These are phyloP conservation scores for Xylariomycetidae sp. DNA, from an alignment of 2,329 filamentous ascomycete genomes.

Conservation along the genomic window DNA sequence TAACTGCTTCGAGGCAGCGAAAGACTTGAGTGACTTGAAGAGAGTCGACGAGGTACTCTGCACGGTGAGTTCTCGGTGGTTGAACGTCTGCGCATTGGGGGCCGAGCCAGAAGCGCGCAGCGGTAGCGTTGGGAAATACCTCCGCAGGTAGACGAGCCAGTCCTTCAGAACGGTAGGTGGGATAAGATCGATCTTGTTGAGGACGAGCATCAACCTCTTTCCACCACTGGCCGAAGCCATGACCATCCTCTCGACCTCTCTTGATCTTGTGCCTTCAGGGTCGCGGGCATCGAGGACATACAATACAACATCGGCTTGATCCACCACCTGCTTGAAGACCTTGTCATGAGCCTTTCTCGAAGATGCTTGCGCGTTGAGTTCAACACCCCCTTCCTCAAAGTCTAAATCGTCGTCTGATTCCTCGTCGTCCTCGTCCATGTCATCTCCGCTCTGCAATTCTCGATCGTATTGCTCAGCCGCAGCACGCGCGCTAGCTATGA, in stretches of 20 bases:
- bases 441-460: constrained; percentile 55
- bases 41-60: constrained; percentile 80
- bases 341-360: constrained; percentile 91
- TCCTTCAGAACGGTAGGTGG: constrained; percentile 75
- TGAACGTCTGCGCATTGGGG: constrained; percentile 83
- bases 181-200: constrained; percentile 95
- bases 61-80: constrained; percentile 84
- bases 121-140: constrained; percentile 87
- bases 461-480: constrained; percentile 72
- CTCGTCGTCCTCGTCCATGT: constrained; percentile 51
- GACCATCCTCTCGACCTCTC: constrained; percentile 83
- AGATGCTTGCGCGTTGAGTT: constrained; percentile 48
- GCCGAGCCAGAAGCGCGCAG: constrained; percentile 79
- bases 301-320: constrained; percentile 82
- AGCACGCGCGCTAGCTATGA: constrained; percentile 76
- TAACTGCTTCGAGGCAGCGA: constrained; percentile 74
- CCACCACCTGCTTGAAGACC: constrained; percentile 89
- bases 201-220: constrained; percentile 83
- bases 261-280: constrained; percentile 83
- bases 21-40: constrained; percentile 86
- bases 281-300: constrained; percentile 93
- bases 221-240: constrained; percentile 81
- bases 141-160: constrained; percentile 80
- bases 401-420: constrained; percentile 43
- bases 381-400: constrained; percentile 43